A percentile compares a stretch with the other conserved stretches of the same genome.
Conservation (phyloP, 139 green algal species). For the Astrephomene gubernaculifera region DNA sequence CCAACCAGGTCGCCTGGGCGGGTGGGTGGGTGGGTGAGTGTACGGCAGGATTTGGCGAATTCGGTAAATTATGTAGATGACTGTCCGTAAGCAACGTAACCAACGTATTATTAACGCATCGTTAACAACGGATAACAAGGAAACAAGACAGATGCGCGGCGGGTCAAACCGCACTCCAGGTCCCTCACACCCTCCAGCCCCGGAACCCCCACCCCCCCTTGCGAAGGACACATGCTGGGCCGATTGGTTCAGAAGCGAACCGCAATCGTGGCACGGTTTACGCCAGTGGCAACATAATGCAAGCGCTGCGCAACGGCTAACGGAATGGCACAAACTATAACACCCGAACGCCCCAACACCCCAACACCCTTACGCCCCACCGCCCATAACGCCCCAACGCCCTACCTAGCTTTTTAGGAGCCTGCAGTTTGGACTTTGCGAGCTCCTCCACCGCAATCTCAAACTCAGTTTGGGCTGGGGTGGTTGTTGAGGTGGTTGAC, state of each 20-base stretch:
- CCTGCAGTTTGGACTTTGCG: constrained; percentile 84
- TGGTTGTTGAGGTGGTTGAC: neutral
- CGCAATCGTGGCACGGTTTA: neutral
- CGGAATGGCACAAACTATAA: neutral
- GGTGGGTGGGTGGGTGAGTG: neutral
- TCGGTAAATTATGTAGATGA: neutral
- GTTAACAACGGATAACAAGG: neutral
- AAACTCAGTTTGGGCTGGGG: constrained; percentile 46
- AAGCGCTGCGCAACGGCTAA: neutral
- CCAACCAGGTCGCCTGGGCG: constrained; percentile 50
- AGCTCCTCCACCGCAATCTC: constrained; percentile 77
- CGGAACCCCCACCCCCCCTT: too few relatives aligned
- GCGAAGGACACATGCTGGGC: neutral
- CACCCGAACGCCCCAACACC: neutral
- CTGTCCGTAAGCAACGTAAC: neutral
- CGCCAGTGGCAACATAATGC: neutral
- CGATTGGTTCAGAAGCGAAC: neutral
- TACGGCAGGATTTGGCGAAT: neutral
- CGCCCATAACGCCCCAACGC: neutral
- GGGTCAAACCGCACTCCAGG: neutral
- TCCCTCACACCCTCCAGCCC: too few relatives aligned
- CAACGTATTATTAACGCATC: neutral
- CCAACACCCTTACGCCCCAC: neutral
- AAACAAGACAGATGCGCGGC: neutral
- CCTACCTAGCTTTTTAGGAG: constrained; percentile 76